Base-by-base conservation (phyloP, 306 rosid species). In the Quercus rubra region DNA sequence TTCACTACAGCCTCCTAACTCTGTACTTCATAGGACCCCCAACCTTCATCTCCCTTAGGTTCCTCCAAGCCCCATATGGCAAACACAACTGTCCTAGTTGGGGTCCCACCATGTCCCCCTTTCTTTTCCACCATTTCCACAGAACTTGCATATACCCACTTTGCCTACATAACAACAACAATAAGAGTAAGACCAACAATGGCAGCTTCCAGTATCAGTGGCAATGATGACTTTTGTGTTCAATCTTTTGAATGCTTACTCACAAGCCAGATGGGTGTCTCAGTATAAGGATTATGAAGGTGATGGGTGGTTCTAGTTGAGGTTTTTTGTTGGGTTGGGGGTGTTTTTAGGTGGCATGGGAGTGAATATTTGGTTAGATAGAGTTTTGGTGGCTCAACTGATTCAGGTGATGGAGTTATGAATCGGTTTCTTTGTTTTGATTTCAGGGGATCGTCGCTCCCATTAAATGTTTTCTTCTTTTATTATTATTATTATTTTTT, bases 51-150 rank as follows among this genome's bases (percentile, higher is more conserved):
- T 51, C 84, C 69, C 93, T 89, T 70, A 15, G 74, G 4, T 93
- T 90, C 79, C 86, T 91, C 79, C 96, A 89, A 83, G 96, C 98
- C 63, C 99, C 96, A 0, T 96, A 96, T 20, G 96, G 94, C 6
- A 96, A 95, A 75, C 96, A 90, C 89, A 81, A 71, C 78, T 79
- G 91, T 0, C 80, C 91, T 0, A 92, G 99, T 9, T 95, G 97
- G 97, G 99, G 97, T 31, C 98, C 98, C 10, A 85, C 84, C 21
- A 78, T 95, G 4, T 59, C 96, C 2, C 88, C 84, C 8, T 95
- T 75, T 51, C 92, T 93, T 61, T 7, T 90, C 54, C 98, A 94
- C 82, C 92, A 91, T 58, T 17, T 94, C 82, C 82, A 94, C 75
- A 85, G 96, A 70, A 86, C 97, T n/a, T 69, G 82, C 75, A 25